Evolutionary conservation across 371 early-diverging fungal genomes (phyloP), one percentile per base, ranked within the genome.

Genomic region (Mucor ambiguus): DNA sequence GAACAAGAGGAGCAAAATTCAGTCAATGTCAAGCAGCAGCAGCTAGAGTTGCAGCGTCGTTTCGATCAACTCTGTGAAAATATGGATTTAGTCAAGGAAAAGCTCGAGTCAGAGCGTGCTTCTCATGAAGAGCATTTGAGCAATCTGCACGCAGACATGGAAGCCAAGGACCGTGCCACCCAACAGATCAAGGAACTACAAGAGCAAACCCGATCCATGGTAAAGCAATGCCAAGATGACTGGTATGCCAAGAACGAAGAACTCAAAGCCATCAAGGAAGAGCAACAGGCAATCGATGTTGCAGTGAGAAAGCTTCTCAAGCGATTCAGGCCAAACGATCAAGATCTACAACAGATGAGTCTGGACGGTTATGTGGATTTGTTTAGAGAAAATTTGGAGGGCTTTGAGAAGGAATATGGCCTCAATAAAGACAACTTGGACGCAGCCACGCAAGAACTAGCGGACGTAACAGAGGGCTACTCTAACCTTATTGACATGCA

Each of bases 171-270:
- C 33, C 66, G 69, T 18, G 78, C 82, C 20, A 72, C 72, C 12
- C 70, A 72, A n/a, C 80, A 79, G 55, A 81, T 86, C 43, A 76
- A 83, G 26, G 63, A 65, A 22, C 68, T 76, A 11, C 69, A 84
- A 44, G 77, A 79, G 18, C 84, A 87, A 72, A 75, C 82, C n/a
- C 61, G 81, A 26, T 64, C 67, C 5, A 86, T 86, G 86, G 83
- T 86, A 2, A 70, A 70, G 3, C 71, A 78, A 22, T 84, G 85
- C 7, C 80, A 85, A 62, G 79, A 78, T 24, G 82, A 84, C 32
- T 86, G 86, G 86, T 76, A 70, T 65, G 62, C 63, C 11, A 80
- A 80, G 35, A 69, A 79, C 12, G 67, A 75, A 37, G 74, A 74
- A 7, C 46, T 80, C 10, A 68, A 73, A 29, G 59, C 61, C 57